phyloP scores from a whole-genome alignment of 176 grass and related monocot genomes.

The bread wheat (Triticum aestivum) region IWGSC_CS_RefSeq_v2.1 NC_057801.1:540877532-540878031 shows the following conservation, averaged over 20 bases:
- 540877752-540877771: background rate
- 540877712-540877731: background rate
- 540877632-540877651: background rate
- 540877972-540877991: too few species aligned
- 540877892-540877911: too few species aligned
- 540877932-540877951: too few species aligned
- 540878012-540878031: too few species aligned
- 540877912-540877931: too few species aligned
- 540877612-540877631: background rate
- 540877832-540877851: too few species aligned
- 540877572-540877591: slow-evolving; percentile 1
- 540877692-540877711: background rate
- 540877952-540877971: too few species aligned
- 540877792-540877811: background rate
- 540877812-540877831: background rate
- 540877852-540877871: too few species aligned
- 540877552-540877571: background rate
- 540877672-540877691: slow-evolving; percentile 1
- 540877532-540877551: background rate
- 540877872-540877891: too few species aligned
- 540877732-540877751: background rate
- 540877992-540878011: too few species aligned
- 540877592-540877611: background rate
- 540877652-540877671: background rate
- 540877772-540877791: background rate